Evolutionary conservation across 2,329 filamentous ascomycete genomes (phyloP), one percentile per base, ranked within the genome.

Genomic region (Ophiocordyceps australis): DNA sequence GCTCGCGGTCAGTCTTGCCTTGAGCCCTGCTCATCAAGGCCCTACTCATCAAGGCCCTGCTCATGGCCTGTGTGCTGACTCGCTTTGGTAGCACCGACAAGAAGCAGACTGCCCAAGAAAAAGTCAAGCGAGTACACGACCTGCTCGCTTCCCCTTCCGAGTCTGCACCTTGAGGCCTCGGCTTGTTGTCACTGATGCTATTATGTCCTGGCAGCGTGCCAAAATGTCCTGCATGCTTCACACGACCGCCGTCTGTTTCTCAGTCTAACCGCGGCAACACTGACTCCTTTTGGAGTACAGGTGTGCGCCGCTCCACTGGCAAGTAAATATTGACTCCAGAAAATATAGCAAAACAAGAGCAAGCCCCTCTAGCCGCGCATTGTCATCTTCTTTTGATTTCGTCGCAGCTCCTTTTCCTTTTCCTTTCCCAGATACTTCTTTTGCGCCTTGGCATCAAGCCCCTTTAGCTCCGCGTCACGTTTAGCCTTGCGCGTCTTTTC

Each of bases 401-500:
- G 64, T 40, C 63, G 62, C 42, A 63, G 31, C 52, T 77, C 75
- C 64, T 75, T 80, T 46, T 82, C 75, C 39, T 64, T 69, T 61
- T 86, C 79, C 52, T 72, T 77, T 39, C 85, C 79, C 29, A 86
- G 62, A 47, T 73, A 86, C 56, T 81, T 83, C 60, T 80, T 79
- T 62, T 86, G 80, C 32, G 78, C 76, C 51, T 85, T 82, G 28
- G 80, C 78, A 41, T 75, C 76, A 41, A 86, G 64, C 9, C 65
- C 64, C 42, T 74, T 77, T 35, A 89, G 63, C 46, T 85, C 73
- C 38, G 74, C 72, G 41, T 94, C 86, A 28, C 85, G 70, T 65
- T 95, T 91, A 42, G 78, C 72, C 58, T 94, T 93, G 54, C 76
- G 85, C 48, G 75, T 58, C 52, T 68, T 70, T 45, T 82, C 76